Conservation (phyloP, 345 rosid genomes). For the Syzygium oleosum region DNA sequence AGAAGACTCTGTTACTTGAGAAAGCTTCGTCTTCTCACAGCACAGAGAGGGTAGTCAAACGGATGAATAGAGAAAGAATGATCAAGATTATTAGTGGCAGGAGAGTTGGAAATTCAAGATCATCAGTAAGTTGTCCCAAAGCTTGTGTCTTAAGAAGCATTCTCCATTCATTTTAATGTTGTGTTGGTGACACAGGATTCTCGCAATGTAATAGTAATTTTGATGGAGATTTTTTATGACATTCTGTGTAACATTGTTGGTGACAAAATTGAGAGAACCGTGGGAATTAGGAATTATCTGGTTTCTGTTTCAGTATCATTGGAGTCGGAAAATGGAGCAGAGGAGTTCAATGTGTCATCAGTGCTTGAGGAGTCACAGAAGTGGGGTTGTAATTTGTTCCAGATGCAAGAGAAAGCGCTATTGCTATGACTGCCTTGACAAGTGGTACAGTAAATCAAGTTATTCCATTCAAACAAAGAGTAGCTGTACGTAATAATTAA, state of each 20-base stretch:
- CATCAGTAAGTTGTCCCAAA: not conserved
- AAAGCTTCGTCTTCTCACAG: not conserved
- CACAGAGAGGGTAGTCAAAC: not conserved
- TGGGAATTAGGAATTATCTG: not conserved
- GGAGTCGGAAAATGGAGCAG: slow-evolving; percentile 3
- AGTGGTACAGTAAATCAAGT: slow-evolving; percentile 27
- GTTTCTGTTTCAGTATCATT: slow-evolving; percentile 14
- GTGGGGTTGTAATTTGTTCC: slow-evolving; percentile 25
- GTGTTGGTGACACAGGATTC: not conserved
- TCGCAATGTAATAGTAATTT: not conserved
- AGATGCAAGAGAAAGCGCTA: slow-evolving; percentile 39
- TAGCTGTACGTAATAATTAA: not conserved
- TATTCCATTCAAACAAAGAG: not conserved
- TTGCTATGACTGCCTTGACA: slow-evolving; percentile 43
- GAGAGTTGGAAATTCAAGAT: not conserved
- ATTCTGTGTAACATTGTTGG: not conserved
- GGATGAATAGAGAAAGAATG: not conserved
- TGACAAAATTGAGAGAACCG: not conserved
- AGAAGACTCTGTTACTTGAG: not conserved
- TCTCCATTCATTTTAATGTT: not conserved
- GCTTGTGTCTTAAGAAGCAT: not conserved
- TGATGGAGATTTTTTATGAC: not conserved
- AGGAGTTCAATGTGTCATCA: slow-evolving; percentile 39
- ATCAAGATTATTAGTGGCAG: not conserved
- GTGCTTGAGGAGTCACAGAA: slow-evolving; percentile 27